A percentile compares a stretch with the other conserved stretches of the same genome.
Conservation (phyloP, 139 green algal species). For the Coccomyxa sp. region DNA sequence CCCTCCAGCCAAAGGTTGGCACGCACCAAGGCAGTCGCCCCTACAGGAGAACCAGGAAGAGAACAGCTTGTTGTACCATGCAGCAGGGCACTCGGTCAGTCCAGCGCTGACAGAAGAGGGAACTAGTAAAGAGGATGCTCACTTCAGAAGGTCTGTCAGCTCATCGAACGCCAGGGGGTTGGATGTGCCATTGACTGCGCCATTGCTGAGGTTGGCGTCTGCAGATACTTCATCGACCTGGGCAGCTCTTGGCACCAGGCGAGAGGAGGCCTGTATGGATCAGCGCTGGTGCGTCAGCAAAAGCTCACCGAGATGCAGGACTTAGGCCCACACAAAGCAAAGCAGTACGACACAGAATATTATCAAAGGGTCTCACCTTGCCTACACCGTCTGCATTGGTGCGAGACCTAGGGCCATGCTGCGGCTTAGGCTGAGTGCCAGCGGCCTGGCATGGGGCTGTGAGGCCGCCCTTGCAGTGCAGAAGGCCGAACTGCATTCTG, state of each 20-base stretch:
- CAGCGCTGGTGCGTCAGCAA: background rate
- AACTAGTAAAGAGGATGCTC: no score
- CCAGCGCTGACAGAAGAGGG: no score
- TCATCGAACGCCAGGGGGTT: conserved; percentile 79
- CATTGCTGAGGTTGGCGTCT: background rate
- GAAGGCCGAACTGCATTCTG: background rate
- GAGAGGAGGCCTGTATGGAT: background rate
- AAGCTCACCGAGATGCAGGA: no score
- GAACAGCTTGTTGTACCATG: no score
- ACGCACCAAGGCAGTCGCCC: no score
- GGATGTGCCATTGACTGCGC: background rate
- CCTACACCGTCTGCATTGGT: background rate
- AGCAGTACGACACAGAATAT: no score
- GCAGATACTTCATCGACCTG: background rate
- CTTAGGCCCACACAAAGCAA: no score
- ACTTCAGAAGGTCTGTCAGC: conserved; percentile 78
- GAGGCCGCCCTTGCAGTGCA: background rate
- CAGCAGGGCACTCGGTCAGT: no score
- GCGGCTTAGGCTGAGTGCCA: background rate
- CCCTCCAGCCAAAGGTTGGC: no score
- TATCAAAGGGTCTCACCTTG: background rate
- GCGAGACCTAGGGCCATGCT: background rate
- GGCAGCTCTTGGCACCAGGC: background rate
- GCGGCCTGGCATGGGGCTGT: background rate
- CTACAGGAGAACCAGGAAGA: no score